phyloP scores from a whole-genome alignment of 192 early-diverging fungal species.

The Umbelopsis ramanniana region DNA sequence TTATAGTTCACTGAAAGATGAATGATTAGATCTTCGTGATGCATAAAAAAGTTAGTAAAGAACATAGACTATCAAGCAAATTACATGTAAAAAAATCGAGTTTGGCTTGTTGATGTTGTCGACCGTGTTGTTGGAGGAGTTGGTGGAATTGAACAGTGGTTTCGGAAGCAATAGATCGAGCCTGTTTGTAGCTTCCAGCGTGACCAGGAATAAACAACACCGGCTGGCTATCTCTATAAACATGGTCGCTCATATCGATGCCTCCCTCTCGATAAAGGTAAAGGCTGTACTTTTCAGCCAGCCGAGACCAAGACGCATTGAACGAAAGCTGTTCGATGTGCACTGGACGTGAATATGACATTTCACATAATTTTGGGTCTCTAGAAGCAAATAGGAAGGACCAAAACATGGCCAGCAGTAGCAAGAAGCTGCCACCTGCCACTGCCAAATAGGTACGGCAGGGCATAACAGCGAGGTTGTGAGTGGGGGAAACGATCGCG shows the following conservation, averaged over 20 bases:
- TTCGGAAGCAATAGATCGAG: slow-evolving; percentile 79
- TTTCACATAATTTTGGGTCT: slow-evolving; percentile 38
- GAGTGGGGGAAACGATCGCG: not conserved
- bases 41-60: no score
- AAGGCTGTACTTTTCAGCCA: slow-evolving; percentile 73
- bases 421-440: not conserved
- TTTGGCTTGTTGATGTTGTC: slow-evolving; percentile 19
- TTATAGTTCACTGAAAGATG: slow-evolving; percentile 69
- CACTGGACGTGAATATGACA: slow-evolving; percentile 57
- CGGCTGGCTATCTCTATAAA: slow-evolving; percentile 46
- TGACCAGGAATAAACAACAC: slow-evolving; percentile 95
- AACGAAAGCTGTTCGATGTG: slow-evolving; percentile 47
- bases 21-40: no score
- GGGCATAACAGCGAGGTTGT: not conserved
- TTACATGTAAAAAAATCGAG: slow-evolving; percentile 63
- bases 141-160: slow-evolving; percentile 59
- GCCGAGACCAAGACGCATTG: slow-evolving; percentile 43
- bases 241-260: slow-evolving; percentile 45
- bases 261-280: slow-evolving; percentile 76
- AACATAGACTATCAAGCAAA: not conserved
- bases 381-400: not conserved
- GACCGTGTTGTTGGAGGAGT: not conserved
- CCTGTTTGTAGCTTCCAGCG: slow-evolving; percentile 92
- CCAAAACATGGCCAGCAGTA: not conserved
- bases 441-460: not conserved